Evolutionary conservation across 176 grass and related monocot genomes (phyloP).

Genomic region (Sorghum bicolor): DNA sequence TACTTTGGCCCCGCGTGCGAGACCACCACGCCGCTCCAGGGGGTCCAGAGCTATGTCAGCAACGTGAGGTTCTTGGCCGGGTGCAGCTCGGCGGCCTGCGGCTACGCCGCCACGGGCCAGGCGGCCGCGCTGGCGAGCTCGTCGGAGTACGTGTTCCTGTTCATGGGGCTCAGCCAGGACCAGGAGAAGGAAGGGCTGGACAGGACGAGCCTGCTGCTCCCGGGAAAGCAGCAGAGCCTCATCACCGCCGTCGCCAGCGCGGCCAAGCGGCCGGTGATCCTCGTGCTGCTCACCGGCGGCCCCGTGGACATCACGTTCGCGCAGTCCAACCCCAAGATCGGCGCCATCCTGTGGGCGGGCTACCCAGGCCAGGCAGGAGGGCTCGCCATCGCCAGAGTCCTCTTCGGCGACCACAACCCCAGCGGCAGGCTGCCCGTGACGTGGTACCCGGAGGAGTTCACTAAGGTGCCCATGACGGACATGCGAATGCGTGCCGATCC

Average conservation of each 20-base stretch:
- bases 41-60: conserved; percentile 5
- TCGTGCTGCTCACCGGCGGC: conserved; percentile 78
- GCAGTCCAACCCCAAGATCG: conserved; percentile 48
- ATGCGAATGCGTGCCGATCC: conserved; percentile 77
- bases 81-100: conserved; percentile 42
- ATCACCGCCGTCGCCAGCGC: conserved; percentile 50
- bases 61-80: conserved; percentile 40
- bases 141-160: conserved; percentile 45
- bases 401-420: conserved; percentile 80
- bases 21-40: conserved; percentile 45
- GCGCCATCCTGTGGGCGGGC: conserved; percentile 67
- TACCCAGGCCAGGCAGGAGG: conserved; percentile 78
- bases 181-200: conserved; percentile 77
- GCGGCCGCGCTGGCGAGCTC: conserved; percentile 33
- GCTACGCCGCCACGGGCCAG: neutral
- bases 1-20: conserved; percentile 66
- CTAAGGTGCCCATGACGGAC: conserved; percentile 65
- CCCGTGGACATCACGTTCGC: conserved; percentile 70
- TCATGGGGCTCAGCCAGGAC: conserved; percentile 59
- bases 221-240: conserved; percentile 60
- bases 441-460: conserved; percentile 76
- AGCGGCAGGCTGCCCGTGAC: conserved; percentile 71
- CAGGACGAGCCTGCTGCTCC: conserved; percentile 56
- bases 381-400: conserved; percentile 53
- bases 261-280: conserved; percentile 51